phyloP scores from a whole-genome alignment of 495 filamentous ascomycete genomes.

The Penicillium fimorum region DNA sequence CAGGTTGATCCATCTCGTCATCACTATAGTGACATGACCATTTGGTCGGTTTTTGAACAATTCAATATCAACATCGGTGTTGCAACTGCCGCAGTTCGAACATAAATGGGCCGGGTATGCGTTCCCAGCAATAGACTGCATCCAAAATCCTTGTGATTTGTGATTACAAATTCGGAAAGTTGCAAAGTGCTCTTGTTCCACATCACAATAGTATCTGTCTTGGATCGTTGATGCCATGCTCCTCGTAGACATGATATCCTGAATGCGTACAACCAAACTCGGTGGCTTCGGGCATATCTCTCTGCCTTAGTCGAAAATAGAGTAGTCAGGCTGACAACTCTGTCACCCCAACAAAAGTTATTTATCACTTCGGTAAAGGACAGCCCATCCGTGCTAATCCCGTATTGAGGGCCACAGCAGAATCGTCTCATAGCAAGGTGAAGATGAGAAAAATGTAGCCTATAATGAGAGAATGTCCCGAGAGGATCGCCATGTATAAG shows the following conservation, averaged over 20 bases:
- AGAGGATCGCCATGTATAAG: not conserved
- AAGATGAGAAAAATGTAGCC: slow-evolving; percentile 1
- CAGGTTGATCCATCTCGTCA: slow-evolving; percentile 5
- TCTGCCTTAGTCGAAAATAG: not conserved
- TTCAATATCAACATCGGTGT: not conserved
- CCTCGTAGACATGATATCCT: not conserved
- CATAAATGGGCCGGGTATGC: not conserved
- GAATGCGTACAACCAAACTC: slow-evolving; percentile 1
- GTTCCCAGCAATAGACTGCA: not conserved
- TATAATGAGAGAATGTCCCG: not conserved
- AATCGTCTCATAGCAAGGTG: slow-evolving; percentile 1
- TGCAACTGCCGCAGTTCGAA: not conserved
- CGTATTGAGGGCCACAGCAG: not conserved
- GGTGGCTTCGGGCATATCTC: not conserved
- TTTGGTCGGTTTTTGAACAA: not conserved
- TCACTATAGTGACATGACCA: not conserved
- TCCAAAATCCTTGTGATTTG: not conserved
- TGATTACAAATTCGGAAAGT: not conserved
- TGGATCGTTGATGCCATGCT: not conserved
- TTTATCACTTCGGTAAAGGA: slow-evolving; percentile 1
- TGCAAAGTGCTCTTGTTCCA: not conserved
- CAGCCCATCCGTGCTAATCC: slow-evolving; percentile 1
- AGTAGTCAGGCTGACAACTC: not conserved
- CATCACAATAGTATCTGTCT: not conserved
- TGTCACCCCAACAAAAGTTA: not conserved